These are phyloP conservation scores for Oryza longistaminata DNA, from an alignment of 176 grass and related monocot species.

Conservation along the genomic window DNA sequence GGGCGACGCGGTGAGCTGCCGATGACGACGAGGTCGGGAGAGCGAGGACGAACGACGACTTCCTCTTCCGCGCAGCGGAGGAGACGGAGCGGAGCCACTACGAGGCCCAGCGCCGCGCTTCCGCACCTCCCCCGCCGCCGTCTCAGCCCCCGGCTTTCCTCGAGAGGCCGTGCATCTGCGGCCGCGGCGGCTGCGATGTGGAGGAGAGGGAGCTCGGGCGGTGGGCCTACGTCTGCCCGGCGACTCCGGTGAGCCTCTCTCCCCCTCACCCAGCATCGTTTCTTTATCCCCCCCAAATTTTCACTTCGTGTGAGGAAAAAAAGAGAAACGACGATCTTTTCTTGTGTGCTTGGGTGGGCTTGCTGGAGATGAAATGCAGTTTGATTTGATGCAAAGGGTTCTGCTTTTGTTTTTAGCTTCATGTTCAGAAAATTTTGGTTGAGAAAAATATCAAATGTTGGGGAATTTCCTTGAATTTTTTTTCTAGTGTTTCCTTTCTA, in stretches of 20 bases:
- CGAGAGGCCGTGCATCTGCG: slow-evolving; percentile 31
- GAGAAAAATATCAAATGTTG: too few species aligned
- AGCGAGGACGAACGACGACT: too few species aligned
- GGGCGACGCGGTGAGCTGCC: slow-evolving; percentile 13
- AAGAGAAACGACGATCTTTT: neutral
- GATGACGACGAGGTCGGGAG: too few species aligned
- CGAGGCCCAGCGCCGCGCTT: neutral
- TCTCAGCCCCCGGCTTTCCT: neutral
- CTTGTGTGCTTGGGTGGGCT: neutral
- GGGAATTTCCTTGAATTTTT: too few species aligned
- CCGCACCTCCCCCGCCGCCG: neutral
- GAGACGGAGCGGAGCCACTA: slow-evolving; percentile 30
- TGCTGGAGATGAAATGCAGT: neutral
- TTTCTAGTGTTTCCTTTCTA: too few species aligned
- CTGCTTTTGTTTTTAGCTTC: too few species aligned
- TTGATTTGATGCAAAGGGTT: too few species aligned
- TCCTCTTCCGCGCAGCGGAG: neutral
- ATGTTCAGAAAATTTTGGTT: too few species aligned
- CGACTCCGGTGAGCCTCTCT: neutral
- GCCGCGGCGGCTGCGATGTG: slow-evolving; percentile 31
- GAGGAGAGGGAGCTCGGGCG: neutral
- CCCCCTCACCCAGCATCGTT: neutral
- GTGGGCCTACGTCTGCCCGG: slow-evolving; percentile 40
- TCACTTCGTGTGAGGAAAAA: neutral
- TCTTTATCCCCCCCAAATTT: neutral